Evolutionary conservation across 306 rosid genomes (phyloP).

Genomic region (Notholithocarpus densiflorus): DNA sequence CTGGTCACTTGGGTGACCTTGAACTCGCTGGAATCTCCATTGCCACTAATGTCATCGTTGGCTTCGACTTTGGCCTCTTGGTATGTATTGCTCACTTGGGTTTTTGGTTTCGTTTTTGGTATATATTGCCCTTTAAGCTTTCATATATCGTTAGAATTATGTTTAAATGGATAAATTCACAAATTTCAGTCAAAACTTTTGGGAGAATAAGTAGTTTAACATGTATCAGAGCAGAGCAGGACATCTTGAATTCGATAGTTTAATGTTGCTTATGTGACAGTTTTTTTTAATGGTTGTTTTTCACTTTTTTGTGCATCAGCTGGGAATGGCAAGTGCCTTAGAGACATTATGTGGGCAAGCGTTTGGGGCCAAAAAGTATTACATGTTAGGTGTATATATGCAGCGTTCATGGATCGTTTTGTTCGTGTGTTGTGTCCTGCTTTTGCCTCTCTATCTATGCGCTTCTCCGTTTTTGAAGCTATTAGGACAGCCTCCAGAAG

Average conservation of each 20-base stretch:
- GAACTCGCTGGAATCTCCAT: slow-evolving; percentile 72
- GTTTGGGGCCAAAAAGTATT: slow-evolving; percentile 64
- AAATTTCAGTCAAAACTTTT: no score
- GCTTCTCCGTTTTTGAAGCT: slow-evolving; percentile 53
- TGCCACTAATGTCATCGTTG: slow-evolving; percentile 53
- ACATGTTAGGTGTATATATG: slow-evolving; percentile 82
- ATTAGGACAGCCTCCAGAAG: slow-evolving; percentile 58
- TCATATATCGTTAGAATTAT: no score
- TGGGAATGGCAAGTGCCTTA: slow-evolving; percentile 88
- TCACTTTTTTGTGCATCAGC: slow-evolving; percentile 19
- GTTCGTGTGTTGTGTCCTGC: slow-evolving; percentile 45
- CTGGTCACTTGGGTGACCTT: slow-evolving; percentile 72
- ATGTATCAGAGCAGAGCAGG: no score
- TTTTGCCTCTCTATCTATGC: slow-evolving; percentile 53
- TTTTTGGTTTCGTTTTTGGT: neutral
- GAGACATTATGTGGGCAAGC: slow-evolving; percentile 92
- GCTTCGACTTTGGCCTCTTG: slow-evolving; percentile 71
- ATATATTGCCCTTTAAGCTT: no score
- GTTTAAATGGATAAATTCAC: no score
- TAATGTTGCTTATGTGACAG: no score
- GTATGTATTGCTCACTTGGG: slow-evolving; percentile 13
- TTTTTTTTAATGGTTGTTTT: no score
- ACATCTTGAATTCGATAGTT: no score
- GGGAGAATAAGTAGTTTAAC: no score
- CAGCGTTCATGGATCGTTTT: slow-evolving; percentile 86